Conservation (phyloP, 2,329 filamentous ascomycete genomes). For the Cordyceps militaris region DNA sequence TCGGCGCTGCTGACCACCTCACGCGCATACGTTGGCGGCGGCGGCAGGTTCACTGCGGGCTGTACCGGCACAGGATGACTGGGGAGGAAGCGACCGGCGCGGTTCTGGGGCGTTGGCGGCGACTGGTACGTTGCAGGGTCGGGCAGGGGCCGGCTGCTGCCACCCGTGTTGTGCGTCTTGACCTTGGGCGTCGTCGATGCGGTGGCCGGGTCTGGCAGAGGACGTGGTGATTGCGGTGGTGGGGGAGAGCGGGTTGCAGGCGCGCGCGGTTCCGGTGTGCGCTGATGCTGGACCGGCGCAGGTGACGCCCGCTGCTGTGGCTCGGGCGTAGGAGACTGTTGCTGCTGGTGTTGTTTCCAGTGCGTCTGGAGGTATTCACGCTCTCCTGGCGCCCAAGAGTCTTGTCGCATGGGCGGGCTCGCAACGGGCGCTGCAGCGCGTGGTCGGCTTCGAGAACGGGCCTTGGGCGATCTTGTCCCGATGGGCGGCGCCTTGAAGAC, state of each 20-base stretch:
- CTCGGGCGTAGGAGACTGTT: conserved; percentile 24
- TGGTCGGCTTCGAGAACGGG: conserved; percentile 37
- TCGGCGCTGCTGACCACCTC: conserved; percentile 48
- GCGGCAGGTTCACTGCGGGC: too few relatives aligned
- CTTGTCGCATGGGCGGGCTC: conserved; percentile 44
- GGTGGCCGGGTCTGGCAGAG: conserved; percentile 33
- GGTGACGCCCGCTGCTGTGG: conserved; percentile 17
- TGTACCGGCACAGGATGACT: conserved; percentile 44
- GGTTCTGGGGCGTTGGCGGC: conserved; percentile 28
- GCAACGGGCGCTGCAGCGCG: conserved; percentile 22
- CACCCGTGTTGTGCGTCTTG: conserved; percentile 32
- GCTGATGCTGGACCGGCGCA: conserved; percentile 10
- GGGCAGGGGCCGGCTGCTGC: conserved; percentile 43
- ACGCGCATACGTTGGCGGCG: conserved; percentile 46
- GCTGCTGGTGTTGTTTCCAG: conserved; percentile 37
- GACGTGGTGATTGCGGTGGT: conserved; percentile 30
- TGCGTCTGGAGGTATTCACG: conserved; percentile 55
- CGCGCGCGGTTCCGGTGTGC: conserved; percentile 8
- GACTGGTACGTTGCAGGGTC: conserved; percentile 35
- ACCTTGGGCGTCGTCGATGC: conserved; percentile 19
- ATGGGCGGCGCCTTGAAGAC: conserved; percentile 1
- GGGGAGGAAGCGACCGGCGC: conserved; percentile 52
- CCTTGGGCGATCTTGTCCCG: conserved; percentile 18
- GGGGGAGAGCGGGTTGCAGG: conserved; percentile 15
- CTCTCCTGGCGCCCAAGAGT: conserved; percentile 60